Conservation (phyloP, 768 basidiomycete genomes). For the Thelephora aurantiotincta region DNA sequence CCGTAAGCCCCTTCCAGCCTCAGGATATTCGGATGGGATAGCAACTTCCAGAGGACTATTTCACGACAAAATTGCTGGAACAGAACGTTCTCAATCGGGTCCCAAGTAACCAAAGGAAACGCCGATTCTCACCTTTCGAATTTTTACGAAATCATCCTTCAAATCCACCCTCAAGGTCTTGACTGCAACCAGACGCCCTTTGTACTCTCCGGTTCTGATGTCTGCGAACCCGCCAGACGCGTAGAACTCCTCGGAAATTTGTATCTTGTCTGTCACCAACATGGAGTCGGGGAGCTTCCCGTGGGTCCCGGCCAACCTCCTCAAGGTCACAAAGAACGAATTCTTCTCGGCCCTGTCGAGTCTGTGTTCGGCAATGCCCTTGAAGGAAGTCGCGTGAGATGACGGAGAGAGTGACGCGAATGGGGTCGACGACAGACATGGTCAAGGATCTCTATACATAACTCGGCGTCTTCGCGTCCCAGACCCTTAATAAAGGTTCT, state of each 20-base stretch:
- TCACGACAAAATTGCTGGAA: conserved; percentile 3
- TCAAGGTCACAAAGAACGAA: no score
- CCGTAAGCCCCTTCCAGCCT: background rate
- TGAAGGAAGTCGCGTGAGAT: no score
- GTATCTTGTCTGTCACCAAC: background rate
- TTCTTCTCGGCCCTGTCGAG: no score
- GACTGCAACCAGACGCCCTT: background rate
- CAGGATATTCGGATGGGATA: conserved; percentile 1
- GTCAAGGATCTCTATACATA: no score
- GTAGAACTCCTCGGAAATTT: background rate
- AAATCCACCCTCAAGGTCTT: background rate
- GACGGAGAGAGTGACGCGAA: no score
- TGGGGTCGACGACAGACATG: no score
- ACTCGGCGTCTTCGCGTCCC: no score
- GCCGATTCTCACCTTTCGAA: no score
- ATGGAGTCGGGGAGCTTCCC: no score
- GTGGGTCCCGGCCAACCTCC: no score
- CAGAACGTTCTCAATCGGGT: background rate
- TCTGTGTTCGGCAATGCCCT: no score
- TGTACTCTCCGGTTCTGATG: conserved; percentile 1
- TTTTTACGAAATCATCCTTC: background rate
- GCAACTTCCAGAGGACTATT: conserved; percentile 2
- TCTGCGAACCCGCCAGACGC: conserved; percentile 5
- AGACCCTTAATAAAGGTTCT: no score
- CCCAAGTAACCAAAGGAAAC: background rate